Evolutionary conservation across 1,284 basidiomycete genomes (phyloP).

Genomic region (Fomitopsis palustris): DNA sequence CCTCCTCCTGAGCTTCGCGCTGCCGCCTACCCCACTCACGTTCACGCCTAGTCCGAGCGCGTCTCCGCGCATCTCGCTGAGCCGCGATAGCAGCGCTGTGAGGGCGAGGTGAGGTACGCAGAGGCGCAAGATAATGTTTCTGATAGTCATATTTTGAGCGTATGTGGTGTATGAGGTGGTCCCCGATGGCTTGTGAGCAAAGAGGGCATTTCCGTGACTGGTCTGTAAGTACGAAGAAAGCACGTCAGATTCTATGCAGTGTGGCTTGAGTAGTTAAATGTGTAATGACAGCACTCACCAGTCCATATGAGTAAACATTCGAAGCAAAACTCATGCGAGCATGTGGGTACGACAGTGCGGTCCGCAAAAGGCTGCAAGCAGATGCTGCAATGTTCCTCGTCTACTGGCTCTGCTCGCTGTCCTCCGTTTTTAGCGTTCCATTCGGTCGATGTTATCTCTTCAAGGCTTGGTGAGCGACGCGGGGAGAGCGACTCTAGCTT

Average conservation of each 20-base stretch:
- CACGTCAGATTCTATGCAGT: neutral
- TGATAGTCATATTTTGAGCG: conserved; percentile 75
- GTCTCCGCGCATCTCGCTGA: conserved; percentile 23
- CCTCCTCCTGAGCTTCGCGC: conserved; percentile 44
- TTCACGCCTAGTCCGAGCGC: conserved; percentile 37
- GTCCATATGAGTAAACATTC: conserved; percentile 84
- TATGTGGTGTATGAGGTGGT: conserved; percentile 78
- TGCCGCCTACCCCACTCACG: conserved; percentile 48
- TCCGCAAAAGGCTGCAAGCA: conserved; percentile 78
- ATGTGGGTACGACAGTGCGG: conserved; percentile 73
- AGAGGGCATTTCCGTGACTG: conserved; percentile 80
- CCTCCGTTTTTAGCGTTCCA: neutral
- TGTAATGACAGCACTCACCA: conserved; percentile 40
- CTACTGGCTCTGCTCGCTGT: conserved; percentile 8
- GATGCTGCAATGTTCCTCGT: conserved; percentile 57
- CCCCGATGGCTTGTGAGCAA: conserved; percentile 71
- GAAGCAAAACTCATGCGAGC: conserved; percentile 89
- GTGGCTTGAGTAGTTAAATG: neutral
- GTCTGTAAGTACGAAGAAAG: conserved; percentile 34
- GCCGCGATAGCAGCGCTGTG: conserved; percentile 29
- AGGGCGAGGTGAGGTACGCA: conserved; percentile 48
- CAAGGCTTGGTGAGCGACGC: conserved; percentile 3
- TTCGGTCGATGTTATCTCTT: neutral
- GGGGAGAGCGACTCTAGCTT: conserved; percentile 15
- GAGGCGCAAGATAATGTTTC: conserved; percentile 74